phyloP scores from a whole-genome alignment of 768 basidiomycete genomes.

The Tulasnella sp. region DNA sequence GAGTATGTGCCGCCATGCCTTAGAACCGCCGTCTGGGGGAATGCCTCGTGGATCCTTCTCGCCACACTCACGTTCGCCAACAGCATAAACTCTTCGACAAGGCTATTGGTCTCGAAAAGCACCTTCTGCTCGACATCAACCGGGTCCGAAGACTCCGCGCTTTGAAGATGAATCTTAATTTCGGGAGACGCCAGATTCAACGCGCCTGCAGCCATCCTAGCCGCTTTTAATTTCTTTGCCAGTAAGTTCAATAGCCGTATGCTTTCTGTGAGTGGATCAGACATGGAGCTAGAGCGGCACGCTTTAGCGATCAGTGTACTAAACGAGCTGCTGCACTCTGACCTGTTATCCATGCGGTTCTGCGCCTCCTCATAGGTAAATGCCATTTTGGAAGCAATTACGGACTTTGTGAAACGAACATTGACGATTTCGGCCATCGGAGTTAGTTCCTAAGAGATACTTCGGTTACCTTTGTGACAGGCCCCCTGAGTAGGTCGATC shows the following conservation, averaged over 20 bases:
- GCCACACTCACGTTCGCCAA: constrained; percentile 96
- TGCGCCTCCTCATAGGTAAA: constrained; percentile 98
- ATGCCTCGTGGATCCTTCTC: constrained; percentile 81
- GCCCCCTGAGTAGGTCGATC: neutral
- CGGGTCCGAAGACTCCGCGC: constrained; percentile 86
- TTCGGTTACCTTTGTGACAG: constrained; percentile 11
- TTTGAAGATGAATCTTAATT: constrained; percentile 93
- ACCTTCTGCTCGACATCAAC: constrained; percentile 97
- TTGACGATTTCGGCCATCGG: constrained; percentile 83
- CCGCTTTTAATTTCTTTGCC: constrained; percentile 74
- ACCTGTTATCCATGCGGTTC: constrained; percentile 86
- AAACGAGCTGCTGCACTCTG: neutral
- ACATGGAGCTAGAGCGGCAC: constrained; percentile 44
- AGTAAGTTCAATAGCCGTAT: constrained; percentile 84
- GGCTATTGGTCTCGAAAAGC: constrained; percentile 82
- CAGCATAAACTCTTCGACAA: constrained; percentile 99
- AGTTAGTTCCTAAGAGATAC: constrained; percentile 63
- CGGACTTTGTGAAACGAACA: constrained; percentile 88
- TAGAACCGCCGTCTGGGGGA: constrained; percentile 91
- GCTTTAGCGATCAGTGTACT: neutral
- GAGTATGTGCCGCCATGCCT: constrained; percentile 41
- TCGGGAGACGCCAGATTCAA: constrained; percentile 97
- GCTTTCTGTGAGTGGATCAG: constrained; percentile 74
- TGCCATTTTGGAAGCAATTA: constrained; percentile 91
- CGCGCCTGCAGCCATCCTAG: constrained; percentile 91